Evolutionary conservation across 2,329 filamentous ascomycete genomes (phyloP).

Genomic region (Fusarium mexicanum): DNA sequence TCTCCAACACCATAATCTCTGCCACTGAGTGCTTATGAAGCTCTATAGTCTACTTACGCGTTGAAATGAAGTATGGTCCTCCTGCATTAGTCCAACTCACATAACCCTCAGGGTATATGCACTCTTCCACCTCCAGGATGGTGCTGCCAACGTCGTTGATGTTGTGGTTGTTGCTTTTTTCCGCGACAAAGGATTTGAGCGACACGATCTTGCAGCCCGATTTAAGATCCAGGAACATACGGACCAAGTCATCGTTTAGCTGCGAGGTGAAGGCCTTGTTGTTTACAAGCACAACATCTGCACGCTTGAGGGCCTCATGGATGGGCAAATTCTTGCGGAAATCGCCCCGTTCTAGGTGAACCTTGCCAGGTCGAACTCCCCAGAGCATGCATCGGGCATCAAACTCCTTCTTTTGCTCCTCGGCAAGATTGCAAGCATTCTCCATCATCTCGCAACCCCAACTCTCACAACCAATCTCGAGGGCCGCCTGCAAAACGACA

Average conservation of each 20-base stretch:
- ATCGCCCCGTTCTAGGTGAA: constrained; percentile 84
- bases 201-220: constrained; percentile 90
- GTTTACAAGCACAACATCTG: constrained; percentile 97
- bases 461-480: constrained; percentile 92
- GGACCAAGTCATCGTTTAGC: constrained; percentile 84
- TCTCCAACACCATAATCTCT: constrained; percentile 24
- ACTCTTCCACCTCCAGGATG: constrained; percentile 78
- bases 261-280: constrained; percentile 94
- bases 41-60: constrained; percentile 66
- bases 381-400: constrained; percentile 85
- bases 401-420: constrained; percentile 85
- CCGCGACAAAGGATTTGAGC: constrained; percentile 88
- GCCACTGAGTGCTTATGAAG: constrained; percentile 45
- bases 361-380: constrained; percentile 82
- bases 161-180: constrained; percentile 79
- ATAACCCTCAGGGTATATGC: constrained; percentile 70
- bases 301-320: constrained; percentile 77
- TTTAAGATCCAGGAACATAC: constrained; percentile 94
- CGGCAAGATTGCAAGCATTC: constrained; percentile 84
- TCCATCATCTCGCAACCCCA: constrained; percentile 98
- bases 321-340: constrained; percentile 81
- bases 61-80: constrained; percentile 89
- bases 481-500: constrained; percentile 90
- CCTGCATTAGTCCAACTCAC: constrained; percentile 93
- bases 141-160: constrained; percentile 82